phyloP scores from a whole-genome alignment of 169 alveolate species.

The Plasmodium sp. region DNA sequence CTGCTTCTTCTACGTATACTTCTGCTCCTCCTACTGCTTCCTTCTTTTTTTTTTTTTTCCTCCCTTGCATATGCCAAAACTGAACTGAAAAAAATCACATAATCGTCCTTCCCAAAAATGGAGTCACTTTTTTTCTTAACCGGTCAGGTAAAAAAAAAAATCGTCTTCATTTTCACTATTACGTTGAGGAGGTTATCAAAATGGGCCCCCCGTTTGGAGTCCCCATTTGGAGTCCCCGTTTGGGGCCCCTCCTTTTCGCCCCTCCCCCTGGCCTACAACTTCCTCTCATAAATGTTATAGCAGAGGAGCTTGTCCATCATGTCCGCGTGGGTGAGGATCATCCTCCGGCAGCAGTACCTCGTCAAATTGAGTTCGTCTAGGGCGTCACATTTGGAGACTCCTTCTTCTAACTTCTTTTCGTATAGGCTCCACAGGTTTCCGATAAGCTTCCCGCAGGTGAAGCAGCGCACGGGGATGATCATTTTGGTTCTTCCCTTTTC shows the following conservation, averaged over 20 bases:
- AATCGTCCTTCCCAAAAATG: background rate
- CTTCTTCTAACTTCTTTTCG: slow-evolving; percentile 91
- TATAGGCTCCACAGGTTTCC: slow-evolving; percentile 98
- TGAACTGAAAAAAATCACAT: background rate
- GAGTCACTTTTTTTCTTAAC: background rate
- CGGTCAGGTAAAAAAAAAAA: background rate
- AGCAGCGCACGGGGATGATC: slow-evolving; percentile 99
- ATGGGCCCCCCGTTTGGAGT: background rate
- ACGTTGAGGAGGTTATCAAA: background rate
- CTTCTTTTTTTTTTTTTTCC: background rate
- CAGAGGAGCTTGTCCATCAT: slow-evolving; percentile 96
- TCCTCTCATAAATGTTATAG: slow-evolving; percentile 90
- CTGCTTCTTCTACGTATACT: background rate
- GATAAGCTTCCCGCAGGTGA: slow-evolving; percentile 99
- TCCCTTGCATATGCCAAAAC: background rate
- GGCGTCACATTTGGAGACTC: slow-evolving; percentile 94
- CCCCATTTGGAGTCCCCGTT: background rate
- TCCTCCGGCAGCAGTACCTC: slow-evolving; percentile 93
- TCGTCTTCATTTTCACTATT: background rate
- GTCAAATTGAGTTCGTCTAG: slow-evolving; percentile 94
- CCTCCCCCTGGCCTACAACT: background rate
- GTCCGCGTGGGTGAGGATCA: slow-evolving; percentile 99
- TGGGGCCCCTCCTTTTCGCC: background rate
- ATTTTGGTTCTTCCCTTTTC: slow-evolving; percentile 79
- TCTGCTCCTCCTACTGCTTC: background rate